phyloP scores from a whole-genome alignment of 768 basidiomycete genomes.

The Pisolithus sp. region DNA sequence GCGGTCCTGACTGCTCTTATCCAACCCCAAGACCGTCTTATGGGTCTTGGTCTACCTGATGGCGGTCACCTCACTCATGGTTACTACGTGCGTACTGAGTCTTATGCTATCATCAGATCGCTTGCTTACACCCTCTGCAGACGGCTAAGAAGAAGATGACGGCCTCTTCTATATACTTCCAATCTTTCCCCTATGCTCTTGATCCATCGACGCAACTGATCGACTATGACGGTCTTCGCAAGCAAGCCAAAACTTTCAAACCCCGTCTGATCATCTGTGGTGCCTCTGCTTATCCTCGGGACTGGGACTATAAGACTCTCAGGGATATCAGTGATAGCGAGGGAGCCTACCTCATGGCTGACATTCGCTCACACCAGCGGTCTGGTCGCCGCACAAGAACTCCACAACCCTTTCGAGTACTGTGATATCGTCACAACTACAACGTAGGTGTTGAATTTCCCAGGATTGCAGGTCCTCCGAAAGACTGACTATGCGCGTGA shows the following conservation, averaged over 20 bases:
- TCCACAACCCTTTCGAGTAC: constrained; percentile 87
- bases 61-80: constrained; percentile 97
- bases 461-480: not conserved
- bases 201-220: constrained; percentile 79
- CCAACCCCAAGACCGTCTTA: constrained; percentile 95
- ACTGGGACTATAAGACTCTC: constrained; percentile 90
- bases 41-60: constrained; percentile 98
- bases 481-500: constrained; percentile 1
- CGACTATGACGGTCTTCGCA: constrained; percentile 75
- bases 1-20: constrained; percentile 93
- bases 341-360: constrained; percentile 90
- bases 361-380: constrained; percentile 98
- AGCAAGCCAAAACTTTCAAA: constrained; percentile 92
- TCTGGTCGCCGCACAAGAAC: constrained; percentile 85
- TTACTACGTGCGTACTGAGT: constrained; percentile 65
- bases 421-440: constrained; percentile 99
- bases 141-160: constrained; percentile 99
- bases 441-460: constrained; percentile 48
- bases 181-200: constrained; percentile 90
- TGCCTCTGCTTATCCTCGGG: constrained; percentile 96
- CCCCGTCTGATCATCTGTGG: constrained; percentile 94
- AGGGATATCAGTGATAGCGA: constrained; percentile 79
- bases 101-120: not conserved
- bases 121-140: constrained; percentile 31
- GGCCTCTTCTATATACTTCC: constrained; percentile 99